A percentile compares a stretch with the other conserved stretches of the same genome.
Evolutionary conservation across 768 basidiomycete genomes (phyloP).

Genomic region (Boletus coccyginus): DNA sequence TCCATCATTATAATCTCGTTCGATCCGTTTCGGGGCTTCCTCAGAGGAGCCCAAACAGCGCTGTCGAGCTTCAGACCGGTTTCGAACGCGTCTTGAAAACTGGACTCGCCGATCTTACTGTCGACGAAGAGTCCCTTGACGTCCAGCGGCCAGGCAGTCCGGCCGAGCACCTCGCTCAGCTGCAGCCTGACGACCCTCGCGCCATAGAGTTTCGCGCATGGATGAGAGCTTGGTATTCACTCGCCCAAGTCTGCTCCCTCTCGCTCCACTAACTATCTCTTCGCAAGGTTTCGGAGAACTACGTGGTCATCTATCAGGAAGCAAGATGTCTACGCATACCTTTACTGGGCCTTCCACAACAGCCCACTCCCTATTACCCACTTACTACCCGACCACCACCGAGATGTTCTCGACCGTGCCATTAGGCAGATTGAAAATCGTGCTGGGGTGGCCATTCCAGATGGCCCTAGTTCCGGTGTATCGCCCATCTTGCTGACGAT

Average conservation of each 20-base stretch:
- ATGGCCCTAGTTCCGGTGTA: slow-evolving; percentile 52
- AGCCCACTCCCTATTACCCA: slow-evolving; percentile 53
- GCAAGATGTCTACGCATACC: slow-evolving; percentile 66
- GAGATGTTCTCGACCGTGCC: slow-evolving; percentile 53
- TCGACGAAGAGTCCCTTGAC: slow-evolving; percentile 54
- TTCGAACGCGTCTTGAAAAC: slow-evolving; percentile 62
- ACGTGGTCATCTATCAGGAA: slow-evolving; percentile 71
- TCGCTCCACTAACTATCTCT: not conserved
- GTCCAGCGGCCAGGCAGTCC: slow-evolving; percentile 56
- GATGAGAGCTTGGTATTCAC: slow-evolving; percentile 52
- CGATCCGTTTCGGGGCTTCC: slow-evolving; percentile 46
- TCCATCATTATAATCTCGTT: slow-evolving; percentile 57
- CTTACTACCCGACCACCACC: slow-evolving; percentile 44
- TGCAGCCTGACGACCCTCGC: slow-evolving; percentile 64
- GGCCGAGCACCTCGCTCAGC: slow-evolving; percentile 52
- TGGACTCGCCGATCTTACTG: slow-evolving; percentile 56
- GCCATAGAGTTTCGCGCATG: slow-evolving; percentile 70
- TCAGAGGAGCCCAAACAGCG: slow-evolving; percentile 43
- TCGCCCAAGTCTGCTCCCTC: not conserved
- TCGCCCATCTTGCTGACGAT: slow-evolving; percentile 68
- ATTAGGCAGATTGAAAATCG: slow-evolving; percentile 68
- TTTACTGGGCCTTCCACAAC: slow-evolving; percentile 84
- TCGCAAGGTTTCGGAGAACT: slow-evolving; percentile 62
- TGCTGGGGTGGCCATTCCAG: slow-evolving; percentile 60
- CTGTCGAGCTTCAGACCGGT: slow-evolving; percentile 54